These are phyloP conservation scores for Pythium aquatile DNA, from an alignment of 352 stramenopile species.

Conservation along the genomic window DNA sequence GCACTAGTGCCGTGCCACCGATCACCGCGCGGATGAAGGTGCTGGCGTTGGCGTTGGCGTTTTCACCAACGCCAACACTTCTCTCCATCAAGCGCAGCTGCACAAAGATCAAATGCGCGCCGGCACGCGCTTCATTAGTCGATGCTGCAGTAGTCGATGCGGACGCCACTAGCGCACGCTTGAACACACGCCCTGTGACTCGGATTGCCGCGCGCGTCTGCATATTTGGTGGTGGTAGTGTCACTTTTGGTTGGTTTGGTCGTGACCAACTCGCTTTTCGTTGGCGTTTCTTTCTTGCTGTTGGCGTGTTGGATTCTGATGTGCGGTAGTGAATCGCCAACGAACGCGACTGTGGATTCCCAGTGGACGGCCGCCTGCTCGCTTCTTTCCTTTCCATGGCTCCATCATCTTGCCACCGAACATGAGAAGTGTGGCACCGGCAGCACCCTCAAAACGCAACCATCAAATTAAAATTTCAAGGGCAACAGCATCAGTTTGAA, in stretches of 20 bases:
- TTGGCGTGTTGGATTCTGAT: background rate
- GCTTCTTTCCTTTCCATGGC: background rate
- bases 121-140: no score
- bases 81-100: background rate
- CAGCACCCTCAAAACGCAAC: background rate
- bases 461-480: background rate
- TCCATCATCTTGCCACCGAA: background rate
- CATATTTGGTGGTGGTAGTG: background rate
- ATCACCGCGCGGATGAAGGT: background rate
- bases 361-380: background rate
- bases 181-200: background rate
- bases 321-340: background rate
- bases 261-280: background rate
- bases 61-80: background rate
- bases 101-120: background rate
- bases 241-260: background rate
- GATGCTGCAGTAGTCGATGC: background rate
- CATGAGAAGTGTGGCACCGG: background rate
- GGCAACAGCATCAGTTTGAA: background rate
- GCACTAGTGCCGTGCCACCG: background rate
- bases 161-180: background rate
- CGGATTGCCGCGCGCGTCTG: background rate
- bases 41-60: background rate
- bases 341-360: background rate
- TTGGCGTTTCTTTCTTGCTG: background rate